A percentile compares a stretch with the other conserved stretches of the same genome.
Conservation (phyloP, 371 early-diverging fungal genomes). For the Apophysomyces ossiformis region DNA sequence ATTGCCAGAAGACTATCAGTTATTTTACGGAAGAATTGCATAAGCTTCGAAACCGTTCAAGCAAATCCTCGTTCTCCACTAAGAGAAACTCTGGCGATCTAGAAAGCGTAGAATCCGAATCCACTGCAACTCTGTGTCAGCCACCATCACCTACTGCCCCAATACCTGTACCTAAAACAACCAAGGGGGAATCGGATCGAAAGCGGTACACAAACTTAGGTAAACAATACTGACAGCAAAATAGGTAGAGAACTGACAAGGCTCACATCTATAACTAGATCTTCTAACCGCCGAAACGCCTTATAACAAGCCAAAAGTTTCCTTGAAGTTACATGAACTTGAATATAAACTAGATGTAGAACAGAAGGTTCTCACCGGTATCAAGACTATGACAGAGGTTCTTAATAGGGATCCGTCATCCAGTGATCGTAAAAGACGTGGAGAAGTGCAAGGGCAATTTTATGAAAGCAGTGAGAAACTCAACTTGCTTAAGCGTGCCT, state of each 20-base stretch:
- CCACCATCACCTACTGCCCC: neutral
- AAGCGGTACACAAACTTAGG: conserved; percentile 59
- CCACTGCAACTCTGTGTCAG: conserved; percentile 4
- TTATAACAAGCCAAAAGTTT: conserved; percentile 83
- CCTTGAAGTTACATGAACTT: conserved; percentile 83
- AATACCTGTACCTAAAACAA: conserved; percentile 25
- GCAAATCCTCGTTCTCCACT: conserved; percentile 24
- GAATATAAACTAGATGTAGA: conserved; percentile 90
- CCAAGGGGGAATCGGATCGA: conserved; percentile 22
- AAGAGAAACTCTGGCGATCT: neutral
- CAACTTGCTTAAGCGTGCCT: conserved; percentile 75
- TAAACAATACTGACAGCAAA: conserved; percentile 20
- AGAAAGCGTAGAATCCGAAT: neutral
- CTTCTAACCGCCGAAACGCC: conserved; percentile 77
- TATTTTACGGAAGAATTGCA: conserved; percentile 77
- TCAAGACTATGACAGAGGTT: conserved; percentile 57
- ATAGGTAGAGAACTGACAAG: neutral
- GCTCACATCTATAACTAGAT: conserved; percentile 45
- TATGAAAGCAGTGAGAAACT: conserved; percentile 83
- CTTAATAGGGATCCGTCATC: conserved; percentile 40
- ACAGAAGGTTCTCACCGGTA: conserved; percentile 81
- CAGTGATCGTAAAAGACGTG: conserved; percentile 60
- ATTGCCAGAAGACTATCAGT: conserved; percentile 82
- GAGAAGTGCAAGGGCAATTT: conserved; percentile 66
- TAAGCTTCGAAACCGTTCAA: conserved; percentile 56